Base-by-base conservation (phyloP, 192 early-diverging fungal species). In the Geosiphon pyriformis region DNA sequence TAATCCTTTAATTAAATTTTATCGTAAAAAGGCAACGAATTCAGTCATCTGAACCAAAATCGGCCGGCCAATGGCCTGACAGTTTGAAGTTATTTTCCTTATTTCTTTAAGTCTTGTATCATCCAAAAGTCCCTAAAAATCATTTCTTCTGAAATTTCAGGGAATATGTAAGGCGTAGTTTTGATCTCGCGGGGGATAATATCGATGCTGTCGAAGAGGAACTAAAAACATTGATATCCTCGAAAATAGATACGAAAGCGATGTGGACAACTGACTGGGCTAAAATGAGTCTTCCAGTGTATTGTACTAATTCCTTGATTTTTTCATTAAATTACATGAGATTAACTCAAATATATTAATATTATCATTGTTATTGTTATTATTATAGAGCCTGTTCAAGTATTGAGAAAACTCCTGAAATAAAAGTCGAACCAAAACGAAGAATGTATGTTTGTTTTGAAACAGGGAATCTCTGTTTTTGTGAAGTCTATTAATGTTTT, bases 191-290 rank as follows among this genome's bases (percentile, higher is more conserved):
- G 11, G 56, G 59, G 6, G 73, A 80, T 18, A 72, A 77, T 34
- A 70, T 61, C 8, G 73, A 77, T 57, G 68, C 54, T 15, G 81
- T 83, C 12, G 77, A 87, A 69, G 61, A 59, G n/a, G 75, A 87
- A 65, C 62, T 92, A 25, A 84, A 76, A 62, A 59, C 58, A 0
- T 30, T 90, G 51, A 88, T 92, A 52, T 67, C 60, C 6, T 69
- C 74, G 33, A 74, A 78, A 31, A 74, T 80, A 29, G 7, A 31
- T 4, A 66, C 74, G 22, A 72, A 74, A 18, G 78, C 67, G 27
- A 37, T 91, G 20, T 78, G 75, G 61, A 72, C 70, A 0, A 82
- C 83, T 1, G 84, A 91, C 66, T 93, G 91, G 91, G 78, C 83
- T 2, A 72, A 79, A n/a, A 82, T 87, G 79, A 68, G 69, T 0